phyloP scores from a whole-genome alignment of 2,329 filamentous ascomycete genomes.

The Colletotrichum sp. region DNA sequence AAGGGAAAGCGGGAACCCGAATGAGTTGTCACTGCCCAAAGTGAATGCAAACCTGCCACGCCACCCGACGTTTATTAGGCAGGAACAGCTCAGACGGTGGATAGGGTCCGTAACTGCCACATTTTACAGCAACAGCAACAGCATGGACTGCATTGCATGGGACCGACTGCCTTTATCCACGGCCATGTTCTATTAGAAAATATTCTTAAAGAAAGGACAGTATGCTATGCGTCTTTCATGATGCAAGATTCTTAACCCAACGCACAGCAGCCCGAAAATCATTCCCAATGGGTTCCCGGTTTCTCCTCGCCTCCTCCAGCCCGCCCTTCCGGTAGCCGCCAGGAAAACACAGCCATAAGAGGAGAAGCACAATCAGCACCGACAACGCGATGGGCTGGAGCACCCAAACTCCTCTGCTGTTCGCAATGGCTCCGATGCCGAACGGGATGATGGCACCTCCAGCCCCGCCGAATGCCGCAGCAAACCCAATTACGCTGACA shows the following conservation, averaged over 20 bases:
- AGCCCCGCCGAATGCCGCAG: constrained; percentile 74
- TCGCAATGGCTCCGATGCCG: constrained; percentile 70
- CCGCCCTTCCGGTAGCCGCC: background rate
- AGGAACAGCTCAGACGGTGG: background rate
- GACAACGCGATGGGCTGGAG: constrained; percentile 61
- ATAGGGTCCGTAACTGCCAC: background rate
- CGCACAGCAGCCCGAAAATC: background rate
- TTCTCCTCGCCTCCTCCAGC: background rate
- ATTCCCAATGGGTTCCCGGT: background rate
- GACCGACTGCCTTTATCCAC: background rate
- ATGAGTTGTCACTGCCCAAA: background rate
- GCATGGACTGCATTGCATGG: background rate
- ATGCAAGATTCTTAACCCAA: background rate
- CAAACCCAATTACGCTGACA: constrained; percentile 81
- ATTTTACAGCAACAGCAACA: background rate
- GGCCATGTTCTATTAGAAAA: background rate
- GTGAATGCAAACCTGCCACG: background rate
- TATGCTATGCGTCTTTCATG: background rate
- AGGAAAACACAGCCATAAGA: constrained; percentile 43
- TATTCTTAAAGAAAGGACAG: background rate
- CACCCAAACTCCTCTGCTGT: constrained; percentile 57
- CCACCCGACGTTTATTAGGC: background rate
- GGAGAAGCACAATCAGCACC: constrained; percentile 47
- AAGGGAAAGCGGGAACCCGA: background rate
- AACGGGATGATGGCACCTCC: constrained; percentile 72